A percentile compares a stretch with the other conserved stretches of the same genome.
These are phyloP conservation scores for Dendrobium catenatum DNA, from an alignment of 106 monocot genomes.

Conservation along the genomic window DNA sequence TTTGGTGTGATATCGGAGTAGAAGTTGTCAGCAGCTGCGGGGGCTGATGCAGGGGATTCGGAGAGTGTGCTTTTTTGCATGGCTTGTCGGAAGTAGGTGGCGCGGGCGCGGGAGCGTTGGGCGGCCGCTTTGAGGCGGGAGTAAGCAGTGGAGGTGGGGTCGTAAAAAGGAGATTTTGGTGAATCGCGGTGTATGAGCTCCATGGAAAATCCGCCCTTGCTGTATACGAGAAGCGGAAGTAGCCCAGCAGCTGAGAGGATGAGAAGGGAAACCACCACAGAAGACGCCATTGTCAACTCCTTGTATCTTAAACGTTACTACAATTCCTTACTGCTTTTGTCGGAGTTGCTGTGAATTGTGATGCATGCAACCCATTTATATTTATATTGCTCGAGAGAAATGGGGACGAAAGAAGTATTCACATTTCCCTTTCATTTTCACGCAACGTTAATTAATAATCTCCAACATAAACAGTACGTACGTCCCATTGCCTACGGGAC, in stretches of 20 bases:
- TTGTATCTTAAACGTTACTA: too few species aligned
- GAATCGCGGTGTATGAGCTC: conserved; percentile 50
- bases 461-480: too few species aligned
- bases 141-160: neutral
- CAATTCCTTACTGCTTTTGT: too few species aligned
- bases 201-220: conserved; percentile 16
- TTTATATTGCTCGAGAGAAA: too few species aligned
- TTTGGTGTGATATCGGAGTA: neutral
- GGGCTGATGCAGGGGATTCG: neutral
- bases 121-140: conserved; percentile 9
- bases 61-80: neutral
- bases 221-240: neutral
- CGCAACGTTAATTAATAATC: too few species aligned
- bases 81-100: neutral
- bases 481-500: too few species aligned
- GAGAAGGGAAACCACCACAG: too few species aligned
- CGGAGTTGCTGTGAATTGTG: too few species aligned
- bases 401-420: too few species aligned
- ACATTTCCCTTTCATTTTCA: too few species aligned
- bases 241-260: neutral
- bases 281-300: too few species aligned
- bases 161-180: conserved; percentile 8
- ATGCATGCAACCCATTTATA: too few species aligned
- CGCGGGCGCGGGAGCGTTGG: neutral
- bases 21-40: neutral